These are phyloP conservation scores for Herpetomonas muscarum DNA, from an alignment of 208 protist species.

Conservation along the genomic window DNA sequence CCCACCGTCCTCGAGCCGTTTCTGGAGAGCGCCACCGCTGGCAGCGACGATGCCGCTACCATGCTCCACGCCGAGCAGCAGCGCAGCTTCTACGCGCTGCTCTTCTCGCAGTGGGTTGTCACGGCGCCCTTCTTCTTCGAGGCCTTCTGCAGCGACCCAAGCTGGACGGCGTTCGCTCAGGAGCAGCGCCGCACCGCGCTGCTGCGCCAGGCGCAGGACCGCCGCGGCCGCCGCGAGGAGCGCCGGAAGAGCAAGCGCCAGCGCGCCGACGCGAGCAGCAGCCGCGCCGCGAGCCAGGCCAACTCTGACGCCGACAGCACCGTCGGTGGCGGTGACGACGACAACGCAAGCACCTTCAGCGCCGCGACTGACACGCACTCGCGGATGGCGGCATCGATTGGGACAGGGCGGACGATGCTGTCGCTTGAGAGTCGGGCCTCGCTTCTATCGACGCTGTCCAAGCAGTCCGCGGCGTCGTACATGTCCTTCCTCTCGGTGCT, in stretches of 20 bases:
- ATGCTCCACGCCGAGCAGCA: conserved; percentile 9
- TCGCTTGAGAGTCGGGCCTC: conserved; percentile 68
- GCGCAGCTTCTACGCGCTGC: conserved; percentile 14
- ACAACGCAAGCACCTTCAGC: background rate
- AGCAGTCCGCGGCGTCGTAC: conserved; percentile 67
- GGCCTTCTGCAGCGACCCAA: conserved; percentile 71
- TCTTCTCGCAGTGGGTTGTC: conserved; percentile 64
- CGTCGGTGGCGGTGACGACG: conserved; percentile 4
- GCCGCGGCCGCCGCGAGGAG: conserved; percentile 17
- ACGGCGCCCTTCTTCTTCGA: conserved; percentile 66
- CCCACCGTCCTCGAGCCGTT: conserved; percentile 26
- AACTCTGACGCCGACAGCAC: background rate
- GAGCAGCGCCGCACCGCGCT: conserved; percentile 76
- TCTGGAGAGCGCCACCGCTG: background rate
- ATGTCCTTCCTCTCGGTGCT: conserved; percentile 81
- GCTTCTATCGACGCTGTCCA: conserved; percentile 79
- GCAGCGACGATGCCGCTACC: background rate
- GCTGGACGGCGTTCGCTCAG: conserved; percentile 72
- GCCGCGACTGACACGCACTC: conserved; percentile 14
- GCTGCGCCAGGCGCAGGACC: conserved; percentile 41
- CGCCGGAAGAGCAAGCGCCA: conserved; percentile 10
- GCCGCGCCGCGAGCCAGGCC: no score
- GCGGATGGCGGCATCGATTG: conserved; percentile 7
- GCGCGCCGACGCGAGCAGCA: background rate
- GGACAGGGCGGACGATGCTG: conserved; percentile 20